Evolutionary conservation across 2,329 filamentous ascomycete species (phyloP), one percentile per base, ranked within the genome.

Genomic region (Beauveria caledonica): DNA sequence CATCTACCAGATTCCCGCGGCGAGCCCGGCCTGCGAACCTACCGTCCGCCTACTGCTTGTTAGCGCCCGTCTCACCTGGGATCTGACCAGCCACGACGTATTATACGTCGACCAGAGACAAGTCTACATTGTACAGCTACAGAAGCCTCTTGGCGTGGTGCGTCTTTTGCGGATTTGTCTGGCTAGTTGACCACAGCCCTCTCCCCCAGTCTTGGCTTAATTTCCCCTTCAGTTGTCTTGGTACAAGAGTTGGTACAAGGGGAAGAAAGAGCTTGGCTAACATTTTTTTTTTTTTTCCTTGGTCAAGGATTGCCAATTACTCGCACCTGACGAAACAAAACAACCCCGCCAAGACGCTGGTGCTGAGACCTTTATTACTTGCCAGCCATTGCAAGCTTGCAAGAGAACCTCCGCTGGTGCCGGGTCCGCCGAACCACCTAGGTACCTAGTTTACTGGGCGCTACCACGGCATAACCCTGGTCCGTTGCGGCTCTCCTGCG

Each of bases 391-490:
- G 27, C 17, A 17, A 46, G 25, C 33, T n/a, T 33, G 23, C 23
- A 27, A 33, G 25, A 40, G 36, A 51, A 52, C 51, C 56, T 59
- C 56, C 56, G 56, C 56, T 33, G 44, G 13, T 59, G 36, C 56
- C 56, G 56, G 56, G 36, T 52, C 56, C 56, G 56, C 56, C 48
- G 48, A 59, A 59, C 56, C n/a, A n/a, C n/a, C n/a, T n/a, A n/a
- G n/a, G n/a, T n/a, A n/a, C n/a, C n/a, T 45, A 59, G 29, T 36
- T 17, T 25, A 23, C 36, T 36, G 33, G 33, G 56, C 56, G 56
- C 56, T 59, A 52, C 56, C 39, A 52, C 39, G 29, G n/a, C 25
- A 29, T n/a, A 54, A 54, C n/a, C 56, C 46, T 49, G 36, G 45
- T 59, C 39, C 33, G 40, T 42, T 58, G 45, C 54, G 56, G 46